Evolutionary conservation across 2,329 filamentous ascomycete genomes (phyloP), one percentile per base, ranked within the genome.

Genomic region (Raffaelea arxii): DNA sequence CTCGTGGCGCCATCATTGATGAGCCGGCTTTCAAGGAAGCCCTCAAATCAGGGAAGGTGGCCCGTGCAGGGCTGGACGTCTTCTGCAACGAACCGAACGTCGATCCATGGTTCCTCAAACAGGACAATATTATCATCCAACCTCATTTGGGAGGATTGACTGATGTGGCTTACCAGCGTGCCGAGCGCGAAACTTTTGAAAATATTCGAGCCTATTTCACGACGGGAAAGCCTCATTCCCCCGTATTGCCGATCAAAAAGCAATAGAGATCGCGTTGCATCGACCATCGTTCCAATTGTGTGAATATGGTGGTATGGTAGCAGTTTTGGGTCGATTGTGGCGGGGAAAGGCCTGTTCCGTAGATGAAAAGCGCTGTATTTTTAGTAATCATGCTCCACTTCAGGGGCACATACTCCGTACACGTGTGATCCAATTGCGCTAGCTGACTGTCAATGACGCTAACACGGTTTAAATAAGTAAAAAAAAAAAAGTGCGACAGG

Each of bases 71-170:
- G 50, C 67, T 46, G 7, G 45, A 46, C 40, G 45, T 46, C 14
- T 38, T 47, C 16, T 44, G 42, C 22, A 36, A 66, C 42, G 59
- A 70, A 56, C 63, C 78, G 6, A 72, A 71, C 58, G 72, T 72
- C 76, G 78, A 91, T 55, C 67, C 72, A 52, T 78, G 77, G 63
- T 70, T 78, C 25, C 32, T 47, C 12, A 2, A n/a, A 10, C 27
- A 32, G 16, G 41, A 49, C 27, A 47, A 47, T 2, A 38, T 44
- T 4, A 12, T 47, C 10, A 18, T 41, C 12, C 45, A 47, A 35
- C 48, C 48, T 21, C 59, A 70, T 18, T 30, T 48, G 5, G 46
- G 48, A 18, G 48, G 48, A 4, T 39, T 50, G 24, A 50, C 48
- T 3, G 48, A 50, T 25, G 16, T 46, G 9, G 53, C 59, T 4